Conservation (phyloP, 225 moss, liverwort and hornwort species). For the Pleurozium schreberi region DNA sequence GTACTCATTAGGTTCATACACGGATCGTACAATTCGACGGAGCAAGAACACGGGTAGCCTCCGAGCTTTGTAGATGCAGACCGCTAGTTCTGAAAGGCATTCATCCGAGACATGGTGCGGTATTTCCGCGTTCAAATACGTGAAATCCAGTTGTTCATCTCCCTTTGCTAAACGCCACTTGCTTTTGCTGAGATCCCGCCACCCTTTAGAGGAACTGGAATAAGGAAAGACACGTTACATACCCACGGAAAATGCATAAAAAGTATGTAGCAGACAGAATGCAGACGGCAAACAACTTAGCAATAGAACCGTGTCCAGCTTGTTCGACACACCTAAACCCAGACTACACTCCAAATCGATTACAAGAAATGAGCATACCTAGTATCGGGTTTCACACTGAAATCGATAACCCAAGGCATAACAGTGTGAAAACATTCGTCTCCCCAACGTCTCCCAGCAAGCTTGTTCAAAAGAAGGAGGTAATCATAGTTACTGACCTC, state of each 20-base stretch:
- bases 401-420: slow-evolving; percentile 93
- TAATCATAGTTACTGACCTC: slow-evolving; percentile 87
- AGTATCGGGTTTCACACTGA: slow-evolving; percentile 60
- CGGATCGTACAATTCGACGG: slow-evolving; percentile 68
- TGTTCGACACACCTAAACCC: not conserved
- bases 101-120: slow-evolving; percentile 87
- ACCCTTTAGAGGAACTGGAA: slow-evolving; percentile 40
- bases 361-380: slow-evolving; percentile 12
- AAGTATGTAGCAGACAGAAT: not conserved
- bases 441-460: slow-evolving; percentile 78
- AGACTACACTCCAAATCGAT: not conserved
- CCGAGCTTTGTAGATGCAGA: slow-evolving; percentile 83
- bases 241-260: not conserved
- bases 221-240: not conserved
- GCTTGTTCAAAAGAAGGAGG: slow-evolving; percentile 68
- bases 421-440: slow-evolving; percentile 84
- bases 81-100: slow-evolving; percentile 85
- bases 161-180: slow-evolving; percentile 90
- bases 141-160: slow-evolving; percentile 82
- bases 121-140: slow-evolving; percentile 69
- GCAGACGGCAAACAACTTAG: not conserved
- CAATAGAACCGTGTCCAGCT: not conserved
- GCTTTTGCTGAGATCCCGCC: slow-evolving; percentile 79
- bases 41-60: slow-evolving; percentile 62
- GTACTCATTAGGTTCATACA: slow-evolving; percentile 89